Conservation (phyloP, 2,329 filamentous ascomycete species). For the Diaporthe vexans region DNA sequence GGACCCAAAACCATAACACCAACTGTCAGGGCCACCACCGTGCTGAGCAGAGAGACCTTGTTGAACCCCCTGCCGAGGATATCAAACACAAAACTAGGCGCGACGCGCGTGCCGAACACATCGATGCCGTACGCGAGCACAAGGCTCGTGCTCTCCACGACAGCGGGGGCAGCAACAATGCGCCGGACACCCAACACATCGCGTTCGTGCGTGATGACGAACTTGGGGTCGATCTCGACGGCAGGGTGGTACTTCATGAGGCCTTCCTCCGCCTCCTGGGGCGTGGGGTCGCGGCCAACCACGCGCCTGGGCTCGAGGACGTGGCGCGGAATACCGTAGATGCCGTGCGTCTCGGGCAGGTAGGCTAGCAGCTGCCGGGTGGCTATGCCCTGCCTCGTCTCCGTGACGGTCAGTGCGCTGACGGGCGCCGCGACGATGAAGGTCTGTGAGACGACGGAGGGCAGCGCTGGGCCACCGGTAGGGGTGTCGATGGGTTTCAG, state of each 20-base stretch:
- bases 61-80: conserved; percentile 94
- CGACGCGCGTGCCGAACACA: conserved; percentile 86
- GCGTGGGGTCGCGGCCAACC: conserved; percentile 84
- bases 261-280: conserved; percentile 86
- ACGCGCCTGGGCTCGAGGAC: conserved; percentile 89
- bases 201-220: conserved; percentile 83
- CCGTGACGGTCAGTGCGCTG: conserved; percentile 83
- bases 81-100: conserved; percentile 93
- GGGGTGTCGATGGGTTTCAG: conserved; percentile 73
- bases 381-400: conserved; percentile 93
- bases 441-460: conserved; percentile 83
- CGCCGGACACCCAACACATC: conserved; percentile 82
- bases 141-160: conserved; percentile 92
- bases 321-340: conserved; percentile 83
- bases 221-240: conserved; percentile 87
- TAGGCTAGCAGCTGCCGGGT: conserved; percentile 85
- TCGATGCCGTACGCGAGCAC: conserved; percentile 92
- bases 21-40: conserved; percentile 82
- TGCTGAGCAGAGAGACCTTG: conserved; percentile 86
- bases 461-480: conserved; percentile 70
- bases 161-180: conserved; percentile 81
- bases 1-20: conserved; percentile 86
- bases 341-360: conserved; percentile 78
- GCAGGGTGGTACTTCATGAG: conserved; percentile 81
- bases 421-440: conserved; percentile 87